phyloP scores from a whole-genome alignment of 225 moss, liverwort and hornwort genomes.

The Polytrichum formosum region DNA sequence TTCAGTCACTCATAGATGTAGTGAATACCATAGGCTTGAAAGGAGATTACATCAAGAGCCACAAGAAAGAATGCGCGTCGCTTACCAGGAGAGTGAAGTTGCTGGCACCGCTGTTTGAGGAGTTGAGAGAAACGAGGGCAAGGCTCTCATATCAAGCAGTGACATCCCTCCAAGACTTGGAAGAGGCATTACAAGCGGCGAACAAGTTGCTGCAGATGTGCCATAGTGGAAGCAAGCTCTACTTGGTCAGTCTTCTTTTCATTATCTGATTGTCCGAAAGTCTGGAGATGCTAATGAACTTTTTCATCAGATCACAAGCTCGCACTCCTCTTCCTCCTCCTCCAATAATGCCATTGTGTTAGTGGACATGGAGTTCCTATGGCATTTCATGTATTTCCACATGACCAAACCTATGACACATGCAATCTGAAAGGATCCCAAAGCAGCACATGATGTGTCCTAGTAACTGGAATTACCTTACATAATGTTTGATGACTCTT shows the following conservation, averaged over 20 bases:
- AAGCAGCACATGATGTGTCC: too few species aligned
- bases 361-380: too few species aligned
- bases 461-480: too few species aligned
- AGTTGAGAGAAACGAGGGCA: constrained; percentile 32
- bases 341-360: too few species aligned
- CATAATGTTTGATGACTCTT: too few species aligned
- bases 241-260: constrained; percentile 23
- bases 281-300: too few species aligned
- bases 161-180: constrained; percentile 17
- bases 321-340: too few species aligned
- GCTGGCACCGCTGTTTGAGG: constrained; percentile 44
- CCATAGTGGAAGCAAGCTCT: constrained; percentile 38
- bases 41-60: constrained; percentile 39
- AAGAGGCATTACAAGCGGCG: constrained; percentile 24
- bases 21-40: constrained; percentile 37
- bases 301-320: too few species aligned
- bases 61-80: constrained; percentile 44
- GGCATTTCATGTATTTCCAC: too few species aligned
- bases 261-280: too few species aligned
- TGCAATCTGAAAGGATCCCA: too few species aligned
- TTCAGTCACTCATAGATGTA: constrained; percentile 35
- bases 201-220: constrained; percentile 47
- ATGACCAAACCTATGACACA: too few species aligned
- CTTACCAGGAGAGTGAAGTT: constrained; percentile 42
- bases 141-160: constrained; percentile 17